A percentile compares a stretch with the other conserved stretches of the same genome.
These are phyloP conservation scores for Jamesozyma hellenica DNA, from an alignment of 805 yeast genomes.

Conservation along the genomic window DNA sequence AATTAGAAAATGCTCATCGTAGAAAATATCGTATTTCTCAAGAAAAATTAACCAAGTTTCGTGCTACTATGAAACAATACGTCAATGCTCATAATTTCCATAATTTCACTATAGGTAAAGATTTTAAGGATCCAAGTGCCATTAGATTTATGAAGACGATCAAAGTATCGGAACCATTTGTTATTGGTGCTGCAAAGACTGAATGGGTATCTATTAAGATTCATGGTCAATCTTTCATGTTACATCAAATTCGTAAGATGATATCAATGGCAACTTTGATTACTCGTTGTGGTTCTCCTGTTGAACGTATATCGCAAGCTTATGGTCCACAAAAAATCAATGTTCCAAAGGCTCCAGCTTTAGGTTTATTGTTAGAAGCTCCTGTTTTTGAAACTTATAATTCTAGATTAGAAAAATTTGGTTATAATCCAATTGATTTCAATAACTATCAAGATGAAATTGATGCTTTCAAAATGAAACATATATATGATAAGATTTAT, in stretches of 20 bases:
- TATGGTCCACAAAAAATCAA: constrained; percentile 67
- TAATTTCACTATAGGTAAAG: constrained; percentile 76
- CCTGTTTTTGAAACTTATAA: constrained; percentile 89
- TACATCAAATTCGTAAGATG: constrained; percentile 97
- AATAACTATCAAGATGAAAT: constrained; percentile 55
- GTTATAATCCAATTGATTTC: constrained; percentile 68
- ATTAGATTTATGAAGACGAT: constrained; percentile 71
- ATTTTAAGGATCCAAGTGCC: constrained; percentile 76
- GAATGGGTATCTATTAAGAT: constrained; percentile 95
- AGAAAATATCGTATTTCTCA: constrained; percentile 56
- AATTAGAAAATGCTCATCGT: constrained; percentile 56
- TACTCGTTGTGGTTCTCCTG: constrained; percentile 78
- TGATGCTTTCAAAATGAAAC: constrained; percentile 77
- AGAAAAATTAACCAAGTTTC: constrained; percentile 52
- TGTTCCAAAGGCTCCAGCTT: constrained; percentile 95
- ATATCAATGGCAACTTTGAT: constrained; percentile 86
- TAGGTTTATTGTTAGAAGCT: constrained; percentile 79
- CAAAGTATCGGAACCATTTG: constrained; percentile 76
- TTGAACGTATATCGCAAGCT: constrained; percentile 63
- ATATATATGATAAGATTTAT: constrained; percentile 86
- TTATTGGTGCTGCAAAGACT: constrained; percentile 80
- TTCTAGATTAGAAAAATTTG: constrained; percentile 56
- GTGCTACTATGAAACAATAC: constrained; percentile 61
- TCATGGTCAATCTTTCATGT: constrained; percentile 97
- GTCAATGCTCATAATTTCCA: constrained; percentile 89